These are phyloP conservation scores for Hypericum androsaemum DNA, from an alignment of 345 rosid species.

Conservation along the genomic window DNA sequence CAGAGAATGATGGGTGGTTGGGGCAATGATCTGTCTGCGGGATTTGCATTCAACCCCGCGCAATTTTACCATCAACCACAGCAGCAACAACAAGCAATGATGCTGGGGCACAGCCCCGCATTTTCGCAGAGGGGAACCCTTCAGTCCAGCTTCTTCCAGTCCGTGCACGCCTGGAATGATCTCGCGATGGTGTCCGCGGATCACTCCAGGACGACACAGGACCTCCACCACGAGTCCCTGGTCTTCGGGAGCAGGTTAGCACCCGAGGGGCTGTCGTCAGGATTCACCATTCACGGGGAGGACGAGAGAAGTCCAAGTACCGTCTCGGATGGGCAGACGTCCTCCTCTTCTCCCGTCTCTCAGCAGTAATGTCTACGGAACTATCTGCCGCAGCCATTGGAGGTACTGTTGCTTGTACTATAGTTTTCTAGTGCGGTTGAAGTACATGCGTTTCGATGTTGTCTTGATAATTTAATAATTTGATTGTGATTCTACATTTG, in stretches of 20 bases:
- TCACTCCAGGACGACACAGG: conserved; percentile 33
- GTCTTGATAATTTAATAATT: no score
- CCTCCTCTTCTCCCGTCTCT: conserved; percentile 37
- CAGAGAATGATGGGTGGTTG: not conserved
- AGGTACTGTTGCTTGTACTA: no score
- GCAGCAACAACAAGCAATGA: not conserved
- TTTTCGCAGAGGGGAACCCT: conserved; percentile 64
- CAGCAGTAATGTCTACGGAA: no score
- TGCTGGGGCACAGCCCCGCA: conserved; percentile 33
- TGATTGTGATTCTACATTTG: no score
- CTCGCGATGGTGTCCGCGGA: conserved; percentile 25
- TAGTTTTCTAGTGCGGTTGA: no score
- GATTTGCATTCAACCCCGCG: conserved; percentile 1
- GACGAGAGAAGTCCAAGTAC: conserved; percentile 19
- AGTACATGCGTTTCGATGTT: no score
- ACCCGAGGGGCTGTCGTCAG: conserved; percentile 39
- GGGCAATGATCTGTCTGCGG: not conserved
- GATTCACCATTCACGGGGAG: conserved; percentile 42
- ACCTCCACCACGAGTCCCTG: conserved; percentile 26
- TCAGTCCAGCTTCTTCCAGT: conserved; percentile 65
- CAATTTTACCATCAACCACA: conserved; percentile 8
- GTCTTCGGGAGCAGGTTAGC: conserved; percentile 39
- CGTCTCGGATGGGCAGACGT: conserved; percentile 29
- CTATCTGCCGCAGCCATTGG: no score
- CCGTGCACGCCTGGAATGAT: conserved; percentile 52